phyloP scores from a whole-genome alignment of 2,329 filamentous ascomycete genomes.

The Tolypocladium ovalisporum region DNA sequence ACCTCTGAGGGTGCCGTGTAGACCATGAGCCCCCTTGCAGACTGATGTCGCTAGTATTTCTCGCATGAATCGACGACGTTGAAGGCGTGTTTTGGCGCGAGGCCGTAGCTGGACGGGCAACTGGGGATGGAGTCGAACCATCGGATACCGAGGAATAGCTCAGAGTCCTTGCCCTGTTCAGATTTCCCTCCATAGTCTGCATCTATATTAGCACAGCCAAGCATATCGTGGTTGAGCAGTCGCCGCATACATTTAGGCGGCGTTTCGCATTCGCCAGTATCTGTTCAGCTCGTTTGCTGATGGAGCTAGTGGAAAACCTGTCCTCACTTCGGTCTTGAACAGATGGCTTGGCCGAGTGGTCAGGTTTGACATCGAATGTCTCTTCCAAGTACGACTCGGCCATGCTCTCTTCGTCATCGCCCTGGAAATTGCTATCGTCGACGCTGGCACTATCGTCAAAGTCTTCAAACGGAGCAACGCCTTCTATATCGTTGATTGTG shows the following conservation, averaged over 20 bases:
- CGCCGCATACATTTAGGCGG: conserved; percentile 62
- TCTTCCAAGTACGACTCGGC: conserved; percentile 45
- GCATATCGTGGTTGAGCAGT: background rate
- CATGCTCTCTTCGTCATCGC: conserved; percentile 57
- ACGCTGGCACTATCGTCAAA: conserved; percentile 53
- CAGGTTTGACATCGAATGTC: conserved; percentile 16
- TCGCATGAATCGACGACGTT: conserved; percentile 12
- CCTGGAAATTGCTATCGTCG: conserved; percentile 55
- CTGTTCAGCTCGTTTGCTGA: conserved; percentile 76
- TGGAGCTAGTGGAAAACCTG: conserved; percentile 58
- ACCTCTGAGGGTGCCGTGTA: conserved; percentile 36
- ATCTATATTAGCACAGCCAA: background rate
- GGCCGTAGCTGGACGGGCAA: conserved; percentile 18
- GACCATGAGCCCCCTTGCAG: conserved; percentile 15
- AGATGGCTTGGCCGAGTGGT: conserved; percentile 4
- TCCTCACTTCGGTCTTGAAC: conserved; percentile 31
- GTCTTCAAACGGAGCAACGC: conserved; percentile 41
- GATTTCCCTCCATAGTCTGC: conserved; percentile 88
- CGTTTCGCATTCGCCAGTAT: conserved; percentile 90
- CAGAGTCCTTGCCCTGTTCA: conserved; percentile 66
- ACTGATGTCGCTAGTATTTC: conserved; percentile 21
- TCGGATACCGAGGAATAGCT: conserved; percentile 30
- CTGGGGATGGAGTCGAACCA: conserved; percentile 39
- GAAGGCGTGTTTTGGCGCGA: conserved; percentile 9
- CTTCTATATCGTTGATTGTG: conserved; percentile 44